Evolutionary conservation across 768 basidiomycete species (phyloP), one percentile per base, ranked within the genome.

Genomic region (Aureoboletus auriporus): DNA sequence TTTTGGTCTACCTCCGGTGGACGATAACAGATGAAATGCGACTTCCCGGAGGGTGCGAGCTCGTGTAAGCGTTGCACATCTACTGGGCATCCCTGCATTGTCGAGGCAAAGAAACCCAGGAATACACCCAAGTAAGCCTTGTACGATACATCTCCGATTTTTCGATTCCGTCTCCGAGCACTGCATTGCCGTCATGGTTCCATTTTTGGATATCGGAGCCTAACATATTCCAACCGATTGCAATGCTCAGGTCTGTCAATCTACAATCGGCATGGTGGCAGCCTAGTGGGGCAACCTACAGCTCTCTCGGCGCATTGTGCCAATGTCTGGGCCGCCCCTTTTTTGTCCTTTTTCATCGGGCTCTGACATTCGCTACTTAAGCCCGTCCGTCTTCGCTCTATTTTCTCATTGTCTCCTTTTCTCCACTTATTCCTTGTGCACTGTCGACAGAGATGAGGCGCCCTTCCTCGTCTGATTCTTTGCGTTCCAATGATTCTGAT

Each of bases 81-180:
- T 26, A 79, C 82, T 43, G 83, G 85, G 1, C 86, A 89, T 67
- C 74, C 80, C 37, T 92, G 89, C 64, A 82, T 90, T 55, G 88
- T 91, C 34, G 89, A 90, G 67, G 88, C 88, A 42, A 77, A 89
- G 52, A 89, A 88, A 70, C 85, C 81, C 46, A 76, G 82, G 59
- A 84, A 78, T 26, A 81, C 82, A 20, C 88, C 89, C 52, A 92
- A 90, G 89, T 92, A 66, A 80, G 89, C 81, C 42, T 35, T 39
- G 49, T 54, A 52, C 52, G 39, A 60, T 63, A 47, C 49, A 8
- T 38, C 23, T 42, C 46, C 53, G 44, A 33, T 31, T 8, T 16
- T 34, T 44, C 51, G 28, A 31, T 35, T 30, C 39, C 41, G 43
- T 47, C 38, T 40, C 52, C 41, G 46, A 50, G 49, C 61, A 62